Base-by-base conservation (phyloP, 345 rosid species). In the Turritis glabra region DNA sequence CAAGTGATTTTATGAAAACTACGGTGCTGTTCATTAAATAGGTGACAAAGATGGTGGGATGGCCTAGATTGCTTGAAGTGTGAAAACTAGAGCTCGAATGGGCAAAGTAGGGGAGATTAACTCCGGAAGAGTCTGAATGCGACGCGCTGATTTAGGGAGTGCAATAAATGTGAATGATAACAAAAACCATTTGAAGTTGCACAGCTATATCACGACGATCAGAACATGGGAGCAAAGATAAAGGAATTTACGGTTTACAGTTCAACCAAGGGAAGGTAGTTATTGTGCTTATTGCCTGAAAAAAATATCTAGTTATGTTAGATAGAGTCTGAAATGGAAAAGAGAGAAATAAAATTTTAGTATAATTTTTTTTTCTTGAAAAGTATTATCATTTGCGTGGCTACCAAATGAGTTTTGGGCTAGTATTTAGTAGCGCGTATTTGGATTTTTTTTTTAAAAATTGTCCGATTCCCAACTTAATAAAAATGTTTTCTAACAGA, bases 41-140 rank as follows among this genome's bases (percentile, higher is more conserved):
- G 15, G 25, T 66, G 47, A 48, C 41, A 47, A 32, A 64, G 26
- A 50, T 50, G 33, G 57, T 65, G 21, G 69, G 15, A 47, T 23
- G 35, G 37, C 43, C 19, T 19, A 21, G 15, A 47, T 23, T 22
- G 37, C 43, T 14, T 19, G 14, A 12, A 64, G 30, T 64, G 23
- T 17, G 68, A 27, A 47, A 19, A 50, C 22, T 21, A 37, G 69
- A 64, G 23, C 43, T 64, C n/a, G 43, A 64, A 47, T 46, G 56
- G 69, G 29, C 40, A 46, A 64, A 17, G 26, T n/a, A 7, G 26
- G 7, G 27, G 15, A 46, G 18, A 63, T 27, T 17, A 18, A 62
- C 52, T 25, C 23, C 52, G n/a, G 4, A 14, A 15, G 35, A 15
- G 15, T 62, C 33, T 63, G 37, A 46, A 18, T 48, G 32, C 23